A percentile compares a stretch with the other conserved stretches of the same genome.
Conservation (phyloP, 768 basidiomycete genomes). For the Rhodosporidiobolus sp. region DNA sequence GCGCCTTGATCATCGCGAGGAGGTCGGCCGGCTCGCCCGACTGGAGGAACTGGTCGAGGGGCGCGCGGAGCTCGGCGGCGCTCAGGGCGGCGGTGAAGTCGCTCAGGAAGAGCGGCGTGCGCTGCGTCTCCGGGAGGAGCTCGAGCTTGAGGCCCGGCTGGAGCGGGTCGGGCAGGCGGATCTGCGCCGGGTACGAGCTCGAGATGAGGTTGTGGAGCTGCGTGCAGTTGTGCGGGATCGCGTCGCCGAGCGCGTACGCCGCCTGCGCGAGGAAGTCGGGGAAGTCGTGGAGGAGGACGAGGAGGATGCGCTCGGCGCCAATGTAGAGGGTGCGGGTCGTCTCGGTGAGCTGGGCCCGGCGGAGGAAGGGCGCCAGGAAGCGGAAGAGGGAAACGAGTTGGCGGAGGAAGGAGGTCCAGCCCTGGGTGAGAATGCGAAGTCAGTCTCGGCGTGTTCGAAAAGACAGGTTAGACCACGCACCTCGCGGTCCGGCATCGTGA, state of each 20-base stretch:
- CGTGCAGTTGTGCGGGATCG: conserved; percentile 85
- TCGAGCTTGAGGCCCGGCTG: conserved; percentile 44
- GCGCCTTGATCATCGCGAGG: conserved; percentile 72
- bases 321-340: conserved; percentile 84
- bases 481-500: conserved; percentile 81
- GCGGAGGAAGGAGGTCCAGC: conserved; percentile 95
- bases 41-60: conserved; percentile 81
- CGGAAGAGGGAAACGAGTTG: conserved; percentile 88
- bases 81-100: conserved; percentile 80
- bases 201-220: conserved; percentile 89
- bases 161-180: conserved; percentile 76
- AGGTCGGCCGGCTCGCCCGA: conserved; percentile 45
- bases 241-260: conserved; percentile 91
- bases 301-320: conserved; percentile 80
- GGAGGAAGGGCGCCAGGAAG: conserved; percentile 87
- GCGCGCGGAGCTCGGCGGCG: conserved; percentile 69
- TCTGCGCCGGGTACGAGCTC: neutral
- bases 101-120: conserved; percentile 82
- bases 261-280: conserved; percentile 56
- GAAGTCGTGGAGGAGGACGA: conserved; percentile 96
- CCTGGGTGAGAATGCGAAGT: conserved; percentile 53
- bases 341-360: conserved; percentile 65
- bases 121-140: conserved; percentile 83
- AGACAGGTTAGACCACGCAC: conserved; percentile 50
- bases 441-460: conserved; percentile 12